Base-by-base conservation (phyloP, 2,329 filamentous ascomycete genomes). In the Diaporthe aspalathi region DNA sequence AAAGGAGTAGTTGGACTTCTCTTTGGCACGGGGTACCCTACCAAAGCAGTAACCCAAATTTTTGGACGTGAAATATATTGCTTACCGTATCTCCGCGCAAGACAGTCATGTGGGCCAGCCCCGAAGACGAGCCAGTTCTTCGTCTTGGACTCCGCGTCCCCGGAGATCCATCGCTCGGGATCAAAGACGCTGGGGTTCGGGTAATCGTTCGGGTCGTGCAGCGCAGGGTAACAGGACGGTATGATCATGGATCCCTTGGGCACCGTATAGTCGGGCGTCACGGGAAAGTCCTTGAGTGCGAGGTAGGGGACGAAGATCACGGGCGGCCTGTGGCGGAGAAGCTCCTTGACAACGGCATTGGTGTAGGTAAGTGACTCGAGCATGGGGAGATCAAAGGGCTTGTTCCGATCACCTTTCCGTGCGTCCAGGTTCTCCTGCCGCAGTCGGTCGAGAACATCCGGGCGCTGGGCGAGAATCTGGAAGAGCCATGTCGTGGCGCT, bases 91-190 rank as follows among this genome's bases (percentile, higher is more conserved):
- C 50, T 17, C 5, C 50, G 24, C 50, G 50, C 60, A 40, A 67
- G 69, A 67, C 69, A 71, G 29, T 87, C 83, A 72, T 88, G 86
- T 0, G 86, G 75, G 0, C 86, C 86, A 0, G 85, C 80, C 1
- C 86, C 86, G 74, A 88, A 88, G 0, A 88, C 86, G 1, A 88
- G 79, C 85, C 85, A 88, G 67, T 88, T 88, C 75, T 85, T 87
- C 0, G 81, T 85, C 76, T 87, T 84, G 11, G 80, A 78, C 73
- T 83, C 84, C 2, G 86, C 85, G 68, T 87, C 83, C 0, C 86
- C 86, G 0, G 84, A 80, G 38, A 88, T 85, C 85, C 86, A 88
- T 27, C 86, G 81, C 2, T 88, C 85, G 0, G 86, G 86, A 49
- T 88, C 80, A 40, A 87, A 87, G 0, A 77, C 75, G 12, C 86